phyloP scores from a whole-genome alignment of 2,329 filamentous ascomycete genomes.

The Keithomyces neogunnii region DNA sequence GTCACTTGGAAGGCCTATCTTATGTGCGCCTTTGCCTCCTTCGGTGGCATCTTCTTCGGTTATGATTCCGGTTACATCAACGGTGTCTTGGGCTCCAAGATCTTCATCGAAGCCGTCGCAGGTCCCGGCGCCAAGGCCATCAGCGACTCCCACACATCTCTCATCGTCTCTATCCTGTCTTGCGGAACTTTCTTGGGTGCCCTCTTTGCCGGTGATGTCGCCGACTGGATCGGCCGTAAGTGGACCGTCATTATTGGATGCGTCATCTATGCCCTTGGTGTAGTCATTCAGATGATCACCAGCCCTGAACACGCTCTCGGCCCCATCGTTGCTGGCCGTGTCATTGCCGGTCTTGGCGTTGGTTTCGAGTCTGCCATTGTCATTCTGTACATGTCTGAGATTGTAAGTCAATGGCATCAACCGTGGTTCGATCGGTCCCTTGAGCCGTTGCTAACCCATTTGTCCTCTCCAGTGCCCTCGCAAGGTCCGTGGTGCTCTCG shows the following conservation, averaged over 20 bases:
- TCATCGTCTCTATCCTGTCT: slow-evolving; percentile 70
- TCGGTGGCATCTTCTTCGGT: slow-evolving; percentile 69
- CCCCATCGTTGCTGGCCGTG: slow-evolving; percentile 62
- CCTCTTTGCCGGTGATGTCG: slow-evolving; percentile 66
- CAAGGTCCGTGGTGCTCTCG: slow-evolving; percentile 68
- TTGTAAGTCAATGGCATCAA: slow-evolving; percentile 33
- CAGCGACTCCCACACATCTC: slow-evolving; percentile 35
- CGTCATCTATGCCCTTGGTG: slow-evolving; percentile 60
- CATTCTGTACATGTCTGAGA: slow-evolving; percentile 83
- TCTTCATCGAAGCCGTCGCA: slow-evolving; percentile 46
- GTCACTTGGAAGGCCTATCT: slow-evolving; percentile 61
- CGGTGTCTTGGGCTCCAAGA: slow-evolving; percentile 45
- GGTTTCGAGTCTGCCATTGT: slow-evolving; percentile 75
- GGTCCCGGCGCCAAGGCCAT: slow-evolving; percentile 27
- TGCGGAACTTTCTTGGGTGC: slow-evolving; percentile 72
- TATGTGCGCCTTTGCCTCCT: slow-evolving; percentile 62
- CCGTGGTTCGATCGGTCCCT: neutral
- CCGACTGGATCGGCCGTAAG: slow-evolving; percentile 67
- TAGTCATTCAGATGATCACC: slow-evolving; percentile 55
- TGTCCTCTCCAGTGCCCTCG: slow-evolving; percentile 40
- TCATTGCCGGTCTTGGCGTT: slow-evolving; percentile 69
- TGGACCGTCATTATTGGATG: slow-evolving; percentile 66
- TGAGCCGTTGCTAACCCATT: neutral
- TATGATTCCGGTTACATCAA: slow-evolving; percentile 74
- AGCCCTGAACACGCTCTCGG: slow-evolving; percentile 39